These are phyloP conservation scores for Kondoa malvinella DNA, from an alignment of 768 basidiomycete genomes.

Conservation along the genomic window DNA sequence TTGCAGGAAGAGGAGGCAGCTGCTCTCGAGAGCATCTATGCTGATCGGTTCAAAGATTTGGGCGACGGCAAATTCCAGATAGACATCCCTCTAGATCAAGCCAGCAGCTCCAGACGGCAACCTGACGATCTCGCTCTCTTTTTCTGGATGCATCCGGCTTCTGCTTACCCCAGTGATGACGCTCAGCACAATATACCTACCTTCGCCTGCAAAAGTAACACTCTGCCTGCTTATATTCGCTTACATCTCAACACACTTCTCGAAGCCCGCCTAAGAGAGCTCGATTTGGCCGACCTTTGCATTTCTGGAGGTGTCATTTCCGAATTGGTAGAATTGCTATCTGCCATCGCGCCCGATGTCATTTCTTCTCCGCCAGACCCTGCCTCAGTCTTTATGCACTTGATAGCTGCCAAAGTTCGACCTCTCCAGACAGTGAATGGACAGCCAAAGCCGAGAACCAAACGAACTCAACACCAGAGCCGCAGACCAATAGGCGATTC, in stretches of 20 bases:
- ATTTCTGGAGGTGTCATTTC: constrained; percentile 51
- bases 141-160: not conserved
- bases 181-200: constrained; percentile 10
- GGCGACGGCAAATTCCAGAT: constrained; percentile 26
- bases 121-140: not conserved
- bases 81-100: constrained; percentile 19
- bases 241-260: constrained; percentile 59
- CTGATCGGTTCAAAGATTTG: constrained; percentile 30
- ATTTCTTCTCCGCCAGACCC: constrained; percentile 54
- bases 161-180: not conserved
- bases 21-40: constrained; percentile 23
- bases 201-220: constrained; percentile 38
- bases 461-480: constrained; percentile 8
- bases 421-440: constrained; percentile 10
- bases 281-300: constrained; percentile 39
- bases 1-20: constrained; percentile 20
- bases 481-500: constrained; percentile 1
- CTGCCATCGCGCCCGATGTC: constrained; percentile 50
- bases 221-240: constrained; percentile 61
- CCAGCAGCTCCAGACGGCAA: constrained; percentile 15
- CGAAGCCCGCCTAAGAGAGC: constrained; percentile 42
- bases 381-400: constrained; percentile 46
- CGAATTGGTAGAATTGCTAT: constrained; percentile 44
- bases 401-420: constrained; percentile 27
- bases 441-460: constrained; percentile 1